Percentiles rank a stretch among this genome's conserved stretches.
These are phyloP conservation scores for Diaporthe velutina DNA, from an alignment of 2,329 filamentous ascomycete species.

Conservation along the genomic window DNA sequence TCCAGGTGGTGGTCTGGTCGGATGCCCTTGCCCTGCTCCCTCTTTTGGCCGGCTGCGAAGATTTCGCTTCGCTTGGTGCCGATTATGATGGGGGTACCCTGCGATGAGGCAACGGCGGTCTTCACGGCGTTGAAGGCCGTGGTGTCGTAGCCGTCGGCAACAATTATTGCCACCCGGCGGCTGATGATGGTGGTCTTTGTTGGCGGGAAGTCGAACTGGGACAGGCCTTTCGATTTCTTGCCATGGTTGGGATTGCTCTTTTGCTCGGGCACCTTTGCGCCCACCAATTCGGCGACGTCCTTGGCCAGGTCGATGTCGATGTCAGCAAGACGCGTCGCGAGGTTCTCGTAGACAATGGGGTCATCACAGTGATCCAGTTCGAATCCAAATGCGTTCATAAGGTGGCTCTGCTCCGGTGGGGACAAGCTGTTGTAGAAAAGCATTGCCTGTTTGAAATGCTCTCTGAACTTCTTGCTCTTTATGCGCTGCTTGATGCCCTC, in stretches of 20 bases:
- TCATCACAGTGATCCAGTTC: conserved; percentile 88
- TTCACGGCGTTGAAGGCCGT: conserved; percentile 75
- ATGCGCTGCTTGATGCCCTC: conserved; percentile 78
- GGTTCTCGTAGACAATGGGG: conserved; percentile 78
- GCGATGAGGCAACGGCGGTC: conserved; percentile 70
- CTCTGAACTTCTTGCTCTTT: conserved; percentile 79
- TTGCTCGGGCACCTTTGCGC: conserved; percentile 70
- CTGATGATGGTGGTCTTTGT: conserved; percentile 75
- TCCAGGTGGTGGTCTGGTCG: conserved; percentile 84
- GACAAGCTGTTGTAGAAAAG: conserved; percentile 86
- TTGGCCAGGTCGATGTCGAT: conserved; percentile 80
- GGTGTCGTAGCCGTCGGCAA: conserved; percentile 82
- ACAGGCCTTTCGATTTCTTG: conserved; percentile 74
- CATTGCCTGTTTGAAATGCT: conserved; percentile 83
- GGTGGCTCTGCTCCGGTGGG: conserved; percentile 73
- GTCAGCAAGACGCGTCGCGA: conserved; percentile 76
- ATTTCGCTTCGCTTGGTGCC: conserved; percentile 76
- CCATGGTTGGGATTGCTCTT: conserved; percentile 72
- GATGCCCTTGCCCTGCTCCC: conserved; percentile 64
- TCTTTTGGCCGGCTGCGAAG: conserved; percentile 70
- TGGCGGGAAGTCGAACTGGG: conserved; percentile 77
- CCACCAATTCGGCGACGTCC: conserved; percentile 77
- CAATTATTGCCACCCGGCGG: conserved; percentile 80
- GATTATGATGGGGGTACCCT: conserved; percentile 80
- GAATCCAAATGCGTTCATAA: conserved; percentile 72